phyloP scores from a whole-genome alignment of 2,329 filamentous ascomycete genomes.

The Penicillium sp. region DNA sequence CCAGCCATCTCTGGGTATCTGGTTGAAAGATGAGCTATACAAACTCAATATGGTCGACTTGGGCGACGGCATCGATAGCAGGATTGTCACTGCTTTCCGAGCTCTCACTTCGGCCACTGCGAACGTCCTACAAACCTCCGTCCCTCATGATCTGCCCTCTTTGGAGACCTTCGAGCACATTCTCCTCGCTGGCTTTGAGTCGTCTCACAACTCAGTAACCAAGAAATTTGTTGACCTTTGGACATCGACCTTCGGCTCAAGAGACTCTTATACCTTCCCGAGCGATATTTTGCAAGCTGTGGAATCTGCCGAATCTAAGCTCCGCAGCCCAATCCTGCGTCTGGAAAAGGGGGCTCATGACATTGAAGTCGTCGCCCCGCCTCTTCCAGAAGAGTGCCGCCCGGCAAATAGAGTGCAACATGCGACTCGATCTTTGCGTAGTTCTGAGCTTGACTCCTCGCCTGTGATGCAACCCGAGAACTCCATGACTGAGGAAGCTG shows the following conservation, averaged over 20 bases:
- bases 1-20: slow-evolving; percentile 49
- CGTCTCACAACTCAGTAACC: slow-evolving; percentile 52
- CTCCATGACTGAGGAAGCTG: slow-evolving; percentile 17
- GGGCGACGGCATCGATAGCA: slow-evolving; percentile 31
- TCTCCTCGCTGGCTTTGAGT: slow-evolving; percentile 56
- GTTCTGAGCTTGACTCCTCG: slow-evolving; percentile 30
- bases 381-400: slow-evolving; percentile 14
- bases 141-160: slow-evolving; percentile 31
- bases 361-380: not conserved
- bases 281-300: slow-evolving; percentile 64
- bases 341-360: not conserved
- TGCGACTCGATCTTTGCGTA: not conserved
- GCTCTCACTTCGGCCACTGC: slow-evolving; percentile 34
- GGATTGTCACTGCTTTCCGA: slow-evolving; percentile 36
- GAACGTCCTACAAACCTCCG: slow-evolving; percentile 33
- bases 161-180: slow-evolving; percentile 57
- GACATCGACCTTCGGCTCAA: slow-evolving; percentile 69
- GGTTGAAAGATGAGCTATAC: slow-evolving; percentile 36
- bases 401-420: not conserved
- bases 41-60: slow-evolving; percentile 32
- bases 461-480: slow-evolving; percentile 25
- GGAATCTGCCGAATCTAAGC: slow-evolving; percentile 58
- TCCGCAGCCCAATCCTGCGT: slow-evolving; percentile 26
- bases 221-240: slow-evolving; percentile 62
- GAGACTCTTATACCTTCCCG: slow-evolving; percentile 63